These are phyloP conservation scores for Blastobotrys parvus DNA, from an alignment of 805 yeast species.

Conservation along the genomic window DNA sequence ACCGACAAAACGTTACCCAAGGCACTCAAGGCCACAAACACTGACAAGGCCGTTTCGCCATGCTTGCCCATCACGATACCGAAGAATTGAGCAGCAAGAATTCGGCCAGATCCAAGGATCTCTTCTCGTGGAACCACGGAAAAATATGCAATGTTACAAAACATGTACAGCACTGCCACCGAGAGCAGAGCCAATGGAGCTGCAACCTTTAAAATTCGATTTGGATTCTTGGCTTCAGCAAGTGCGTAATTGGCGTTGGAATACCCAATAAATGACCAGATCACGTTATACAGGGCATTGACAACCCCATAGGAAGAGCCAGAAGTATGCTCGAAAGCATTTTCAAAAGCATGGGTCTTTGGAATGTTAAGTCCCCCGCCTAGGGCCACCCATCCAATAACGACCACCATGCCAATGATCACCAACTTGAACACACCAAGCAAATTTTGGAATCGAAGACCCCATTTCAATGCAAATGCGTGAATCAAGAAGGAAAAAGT, in stretches of 20 bases:
- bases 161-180: conserved; percentile 59
- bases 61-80: conserved; percentile 57
- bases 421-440: conserved; percentile 67
- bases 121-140: conserved; percentile 37
- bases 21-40: conserved; percentile 73
- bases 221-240: conserved; percentile 71
- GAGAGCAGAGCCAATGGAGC: conserved; percentile 65
- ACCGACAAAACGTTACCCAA: conserved; percentile 77
- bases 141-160: conserved; percentile 68
- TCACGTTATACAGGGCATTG: conserved; percentile 67
- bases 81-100: conserved; percentile 71
- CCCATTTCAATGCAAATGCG: conserved; percentile 52
- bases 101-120: conserved; percentile 49
- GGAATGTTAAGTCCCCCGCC: conserved; percentile 55
- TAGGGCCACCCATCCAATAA: conserved; percentile 78
- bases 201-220: conserved; percentile 56
- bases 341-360: conserved; percentile 50
- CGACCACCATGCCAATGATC: conserved; percentile 59
- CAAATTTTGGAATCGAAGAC: conserved; percentile 55
- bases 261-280: conserved; percentile 80
- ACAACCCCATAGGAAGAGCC: conserved; percentile 36
- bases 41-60: conserved; percentile 68
- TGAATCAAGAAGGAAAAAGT: conserved; percentile 62
- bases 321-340: conserved; percentile 48
- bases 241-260: conserved; percentile 77